Evolutionary conservation across 1,284 basidiomycete species (phyloP).

Genomic region (Irpex rosettiformis): DNA sequence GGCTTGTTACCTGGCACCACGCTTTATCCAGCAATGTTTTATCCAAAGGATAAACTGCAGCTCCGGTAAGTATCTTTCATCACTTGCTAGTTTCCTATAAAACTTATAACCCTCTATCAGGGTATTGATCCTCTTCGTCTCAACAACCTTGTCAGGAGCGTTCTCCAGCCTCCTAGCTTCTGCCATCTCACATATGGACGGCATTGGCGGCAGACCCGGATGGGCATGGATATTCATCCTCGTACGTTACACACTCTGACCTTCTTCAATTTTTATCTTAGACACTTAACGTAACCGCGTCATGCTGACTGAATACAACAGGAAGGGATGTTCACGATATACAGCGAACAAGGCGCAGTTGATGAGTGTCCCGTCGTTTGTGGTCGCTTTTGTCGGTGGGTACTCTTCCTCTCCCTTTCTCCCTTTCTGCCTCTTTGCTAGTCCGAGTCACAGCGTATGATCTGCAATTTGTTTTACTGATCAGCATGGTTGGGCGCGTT

Average conservation of each 20-base stretch:
- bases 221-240: constrained; percentile 68
- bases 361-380: not conserved
- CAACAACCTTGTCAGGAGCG: constrained; percentile 26
- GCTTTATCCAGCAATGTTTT: constrained; percentile 58
- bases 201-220: constrained; percentile 40
- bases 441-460: too few species aligned
- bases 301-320: not conserved
- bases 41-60: constrained; percentile 53
- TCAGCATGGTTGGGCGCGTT: constrained; percentile 29
- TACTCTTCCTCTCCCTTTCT: too few species aligned
- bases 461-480: too few species aligned
- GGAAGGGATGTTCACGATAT: constrained; percentile 13
- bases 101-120: not conserved
- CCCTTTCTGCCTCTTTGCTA: not conserved
- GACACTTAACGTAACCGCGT: not conserved
- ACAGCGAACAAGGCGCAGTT: not conserved
- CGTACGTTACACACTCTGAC: constrained; percentile 23
- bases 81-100: not conserved
- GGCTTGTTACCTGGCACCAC: constrained; percentile 55
- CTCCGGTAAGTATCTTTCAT: constrained; percentile 37
- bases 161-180: constrained; percentile 62
- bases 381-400: not conserved
- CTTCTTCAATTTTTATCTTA: not conserved
- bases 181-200: constrained; percentile 51
- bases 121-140: constrained; percentile 1